phyloP scores from a whole-genome alignment of 2,329 filamentous ascomycete species.

The Keithomyces neogunnii region DNA sequence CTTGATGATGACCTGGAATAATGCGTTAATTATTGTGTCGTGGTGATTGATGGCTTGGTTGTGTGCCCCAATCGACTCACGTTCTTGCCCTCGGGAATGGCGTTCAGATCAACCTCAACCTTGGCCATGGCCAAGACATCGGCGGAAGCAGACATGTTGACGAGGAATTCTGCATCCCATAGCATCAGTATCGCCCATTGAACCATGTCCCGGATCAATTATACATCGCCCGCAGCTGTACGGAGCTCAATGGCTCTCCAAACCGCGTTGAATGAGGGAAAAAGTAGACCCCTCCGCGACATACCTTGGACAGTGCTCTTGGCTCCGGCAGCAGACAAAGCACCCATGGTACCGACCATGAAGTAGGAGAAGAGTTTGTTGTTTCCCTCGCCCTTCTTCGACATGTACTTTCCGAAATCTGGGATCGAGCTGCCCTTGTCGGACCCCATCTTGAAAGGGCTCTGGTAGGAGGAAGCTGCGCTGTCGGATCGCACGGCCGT shows the following conservation, averaged over 20 bases:
- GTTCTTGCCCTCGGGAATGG: conserved; percentile 99
- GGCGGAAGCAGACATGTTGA: conserved; percentile 99
- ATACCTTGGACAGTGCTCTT: conserved; percentile 98
- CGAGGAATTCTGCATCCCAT: conserved; percentile 73
- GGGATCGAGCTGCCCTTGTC: conserved; percentile 63
- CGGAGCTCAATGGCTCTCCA: conserved; percentile 18
- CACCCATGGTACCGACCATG: conserved; percentile 94
- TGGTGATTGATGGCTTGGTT: not conserved
- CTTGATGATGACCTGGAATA: conserved; percentile 87
- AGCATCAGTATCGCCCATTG: conserved; percentile 22
- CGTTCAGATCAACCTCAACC: conserved; percentile 88
- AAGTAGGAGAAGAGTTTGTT: conserved; percentile 96
- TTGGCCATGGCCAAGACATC: conserved; percentile 99
- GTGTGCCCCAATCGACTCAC: conserved; percentile 42
- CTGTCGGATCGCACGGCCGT: conserved; percentile 39
- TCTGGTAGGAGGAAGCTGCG: conserved; percentile 46
- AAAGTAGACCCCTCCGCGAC: conserved; percentile 23
- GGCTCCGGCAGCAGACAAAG: conserved; percentile 83
- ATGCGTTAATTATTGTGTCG: not conserved
- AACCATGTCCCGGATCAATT: not conserved
- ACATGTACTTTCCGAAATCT: conserved; percentile 81
- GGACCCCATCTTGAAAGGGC: conserved; percentile 56
- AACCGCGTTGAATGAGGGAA: not conserved
- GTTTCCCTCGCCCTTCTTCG: conserved; percentile 54
- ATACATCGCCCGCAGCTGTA: conserved; percentile 5